Evolutionary conservation across 2,329 filamentous ascomycete species (phyloP).

Genomic region (Cladosporium velox): DNA sequence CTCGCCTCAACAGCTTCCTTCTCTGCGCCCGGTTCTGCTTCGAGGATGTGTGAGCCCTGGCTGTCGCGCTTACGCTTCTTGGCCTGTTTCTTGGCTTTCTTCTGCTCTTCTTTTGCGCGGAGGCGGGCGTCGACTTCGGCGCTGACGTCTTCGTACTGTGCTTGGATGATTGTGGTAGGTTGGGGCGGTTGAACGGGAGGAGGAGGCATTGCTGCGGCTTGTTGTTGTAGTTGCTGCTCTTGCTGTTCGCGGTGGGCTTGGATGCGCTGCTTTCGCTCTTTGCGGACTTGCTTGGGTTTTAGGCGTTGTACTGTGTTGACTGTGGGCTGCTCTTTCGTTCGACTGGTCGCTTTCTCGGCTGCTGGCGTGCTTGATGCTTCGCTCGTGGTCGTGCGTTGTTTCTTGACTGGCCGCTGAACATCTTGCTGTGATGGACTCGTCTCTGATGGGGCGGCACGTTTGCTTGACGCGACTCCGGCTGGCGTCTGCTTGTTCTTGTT

Average conservation of each 20-base stretch:
- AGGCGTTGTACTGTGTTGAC: constrained; percentile 10
- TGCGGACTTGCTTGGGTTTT: constrained; percentile 11
- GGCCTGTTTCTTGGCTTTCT: constrained; percentile 27
- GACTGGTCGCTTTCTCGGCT: not conserved
- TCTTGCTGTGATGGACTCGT: constrained; percentile 5
- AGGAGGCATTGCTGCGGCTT: not conserved
- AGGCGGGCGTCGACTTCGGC: constrained; percentile 36
- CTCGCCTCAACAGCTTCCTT: constrained; percentile 30
- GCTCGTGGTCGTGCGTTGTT: constrained; percentile 1
- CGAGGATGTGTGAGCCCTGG: constrained; percentile 28
- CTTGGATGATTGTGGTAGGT: constrained; percentile 11
- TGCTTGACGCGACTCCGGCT: not conserved
- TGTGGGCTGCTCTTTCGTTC: not conserved
- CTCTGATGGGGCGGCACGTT: constrained; percentile 5
- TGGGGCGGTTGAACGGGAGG: not conserved
- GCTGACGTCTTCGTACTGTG: constrained; percentile 35
- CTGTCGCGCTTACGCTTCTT: constrained; percentile 42
- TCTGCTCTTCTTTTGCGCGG: constrained; percentile 34
- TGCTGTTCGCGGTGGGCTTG: constrained; percentile 3
- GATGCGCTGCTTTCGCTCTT: constrained; percentile 8
- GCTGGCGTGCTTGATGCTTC: not conserved
- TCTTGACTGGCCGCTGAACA: not conserved
- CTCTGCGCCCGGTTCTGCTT: constrained; percentile 23
- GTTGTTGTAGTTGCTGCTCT: constrained; percentile 5
- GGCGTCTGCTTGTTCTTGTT: not conserved